Evolutionary conservation across 179 eudicot genomes (phyloP).

Genomic region (Beta corolliflora): DNA sequence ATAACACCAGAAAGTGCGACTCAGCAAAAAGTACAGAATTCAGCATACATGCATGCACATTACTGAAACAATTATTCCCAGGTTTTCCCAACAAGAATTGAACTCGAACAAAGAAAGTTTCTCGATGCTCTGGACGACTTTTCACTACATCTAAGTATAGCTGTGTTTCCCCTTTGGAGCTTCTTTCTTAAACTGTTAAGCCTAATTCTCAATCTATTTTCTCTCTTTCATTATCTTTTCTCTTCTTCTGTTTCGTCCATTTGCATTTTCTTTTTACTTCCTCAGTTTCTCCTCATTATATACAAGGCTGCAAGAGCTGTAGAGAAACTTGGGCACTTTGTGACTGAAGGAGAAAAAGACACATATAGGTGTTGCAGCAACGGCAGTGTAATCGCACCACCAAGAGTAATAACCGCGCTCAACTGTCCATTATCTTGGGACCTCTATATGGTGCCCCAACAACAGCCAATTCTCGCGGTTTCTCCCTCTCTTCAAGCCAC

Average conservation of each 20-base stretch:
- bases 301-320: slow-evolving; percentile 4
- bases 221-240: neutral
- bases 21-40: neutral
- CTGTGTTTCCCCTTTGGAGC: neutral
- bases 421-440: slow-evolving; percentile 54
- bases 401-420: slow-evolving; percentile 6
- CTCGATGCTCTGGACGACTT: neutral
- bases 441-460: slow-evolving; percentile 55
- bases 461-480: slow-evolving; percentile 46
- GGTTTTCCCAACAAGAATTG: neutral
- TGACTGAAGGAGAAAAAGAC: neutral
- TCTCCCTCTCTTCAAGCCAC: slow-evolving; percentile 73
- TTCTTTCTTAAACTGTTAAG: neutral
- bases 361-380: neutral
- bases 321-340: neutral
- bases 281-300: slow-evolving; percentile 11
- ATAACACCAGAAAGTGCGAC: neutral
- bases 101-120: neutral
- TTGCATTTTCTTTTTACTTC: neutral
- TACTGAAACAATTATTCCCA: neutral
- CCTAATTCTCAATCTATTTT: neutral
- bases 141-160: neutral
- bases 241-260: neutral
- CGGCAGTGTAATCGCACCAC: neutral
- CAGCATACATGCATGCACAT: neutral